Conservation (phyloP, 805 yeast species). For the Torulaspora indica region DNA sequence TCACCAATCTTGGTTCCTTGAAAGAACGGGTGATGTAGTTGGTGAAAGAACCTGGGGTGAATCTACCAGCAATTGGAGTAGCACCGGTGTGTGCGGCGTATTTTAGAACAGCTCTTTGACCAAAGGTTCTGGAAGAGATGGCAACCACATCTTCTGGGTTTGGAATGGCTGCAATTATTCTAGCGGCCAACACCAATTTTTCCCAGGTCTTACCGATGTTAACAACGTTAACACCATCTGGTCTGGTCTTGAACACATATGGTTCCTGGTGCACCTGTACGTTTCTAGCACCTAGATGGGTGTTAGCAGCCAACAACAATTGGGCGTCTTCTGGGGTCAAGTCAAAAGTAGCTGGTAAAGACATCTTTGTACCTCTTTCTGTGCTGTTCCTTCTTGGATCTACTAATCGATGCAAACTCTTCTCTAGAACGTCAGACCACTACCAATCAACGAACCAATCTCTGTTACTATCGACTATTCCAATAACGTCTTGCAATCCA, state of each 20-base stretch:
- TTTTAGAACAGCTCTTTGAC: slow-evolving; percentile 99
- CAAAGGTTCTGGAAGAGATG: slow-evolving; percentile 97
- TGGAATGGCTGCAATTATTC: slow-evolving; percentile 99
- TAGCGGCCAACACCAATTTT: slow-evolving; percentile 93
- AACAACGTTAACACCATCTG: slow-evolving; percentile 98
- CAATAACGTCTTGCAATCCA: slow-evolving; percentile 5
- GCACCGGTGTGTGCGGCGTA: slow-evolving; percentile 99
- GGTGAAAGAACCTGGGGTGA: slow-evolving; percentile 99
- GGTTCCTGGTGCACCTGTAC: slow-evolving; percentile 98
- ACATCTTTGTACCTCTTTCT: slow-evolving; percentile 45
- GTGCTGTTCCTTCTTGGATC: slow-evolving; percentile 28
- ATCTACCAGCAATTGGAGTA: slow-evolving; percentile 99
- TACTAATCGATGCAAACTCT: slow-evolving; percentile 7
- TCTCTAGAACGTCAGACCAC: slow-evolving; percentile 5
- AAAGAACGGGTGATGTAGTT: slow-evolving; percentile 99
- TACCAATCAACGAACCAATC: slow-evolving; percentile 6
- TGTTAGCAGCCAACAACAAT: slow-evolving; percentile 98
- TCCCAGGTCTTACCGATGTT: slow-evolving; percentile 99
- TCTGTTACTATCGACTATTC: slow-evolving; percentile 7
- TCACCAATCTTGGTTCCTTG: slow-evolving; percentile 99
- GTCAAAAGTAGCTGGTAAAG: slow-evolving; percentile 83
- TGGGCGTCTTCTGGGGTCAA: slow-evolving; percentile 98
- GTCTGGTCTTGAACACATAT: slow-evolving; percentile 96
- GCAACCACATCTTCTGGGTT: slow-evolving; percentile 98
- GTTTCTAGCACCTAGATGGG: slow-evolving; percentile 99